Evolutionary conservation across 345 rosid genomes (phyloP), one percentile per base, ranked within the genome.

Genomic region (Diplotaxis tenuifolia): DNA sequence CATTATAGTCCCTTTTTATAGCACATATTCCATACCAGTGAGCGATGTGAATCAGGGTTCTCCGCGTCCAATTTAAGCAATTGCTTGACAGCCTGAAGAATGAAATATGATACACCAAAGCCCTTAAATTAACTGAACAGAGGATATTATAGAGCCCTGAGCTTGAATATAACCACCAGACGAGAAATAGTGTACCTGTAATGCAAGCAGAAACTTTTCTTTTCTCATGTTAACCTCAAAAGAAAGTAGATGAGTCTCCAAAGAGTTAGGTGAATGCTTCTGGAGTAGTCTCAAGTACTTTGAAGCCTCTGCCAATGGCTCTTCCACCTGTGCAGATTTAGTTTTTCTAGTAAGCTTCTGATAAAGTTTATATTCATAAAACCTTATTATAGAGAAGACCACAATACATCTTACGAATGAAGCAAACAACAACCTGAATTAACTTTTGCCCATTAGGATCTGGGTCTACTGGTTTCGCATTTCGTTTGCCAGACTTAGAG

Each of bases 211-310:
- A 83, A 86, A 82, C 80, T 89, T 90, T 77, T 83, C 94, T 86
- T 87, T 96, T 84, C 99, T 86, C 82, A 96, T 90, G 72, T 92
- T 89, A 59, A 92, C 91, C 86, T 92, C 97, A 82, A 96, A 96
- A 7, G 99, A 91, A 76, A 96, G 95, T 58, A 90, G 74, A 88
- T 96, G 99, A 28, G 96, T 92, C 80, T 96, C 98, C 82, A 88
- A 68, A 49, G 96, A 86, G 76, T 86, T 69, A 29, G 95, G 87
- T 1, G 99, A 92, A 79, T 82, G 85, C 82, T 84, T 89, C 83
- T 89, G 96, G 79, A 96, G 99, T 83, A 92, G 79, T 74, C 88
- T 92, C 88, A 90, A 78, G 82, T 96, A 96, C 80, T 90, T 96
- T 11, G 95, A 85, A 50, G 98, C 99, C 84, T 96, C 99, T 32